phyloP scores from a whole-genome alignment of 108 stramenopile genomes.

The Skeletonema marinoi region DNA sequence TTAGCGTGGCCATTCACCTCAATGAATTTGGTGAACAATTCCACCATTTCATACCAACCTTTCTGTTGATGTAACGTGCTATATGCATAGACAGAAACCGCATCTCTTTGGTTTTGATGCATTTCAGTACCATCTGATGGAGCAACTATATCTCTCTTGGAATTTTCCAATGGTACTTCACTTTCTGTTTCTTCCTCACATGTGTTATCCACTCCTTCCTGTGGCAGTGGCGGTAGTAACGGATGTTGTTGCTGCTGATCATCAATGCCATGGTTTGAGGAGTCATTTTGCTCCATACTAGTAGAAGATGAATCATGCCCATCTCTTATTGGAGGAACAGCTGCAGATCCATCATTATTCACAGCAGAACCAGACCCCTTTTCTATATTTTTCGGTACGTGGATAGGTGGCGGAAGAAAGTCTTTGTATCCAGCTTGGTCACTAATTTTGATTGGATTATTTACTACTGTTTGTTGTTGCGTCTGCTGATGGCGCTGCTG shows the following conservation, averaged over 20 bases:
- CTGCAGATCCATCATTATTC: background rate
- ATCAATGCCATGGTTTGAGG: background rate
- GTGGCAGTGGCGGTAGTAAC: background rate
- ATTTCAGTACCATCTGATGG: background rate
- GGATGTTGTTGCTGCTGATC: background rate
- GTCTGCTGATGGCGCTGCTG: background rate
- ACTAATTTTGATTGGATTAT: background rate
- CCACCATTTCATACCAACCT: conserved; percentile 13
- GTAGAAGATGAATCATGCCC: background rate
- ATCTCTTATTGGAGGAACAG: background rate
- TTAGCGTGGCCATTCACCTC: background rate
- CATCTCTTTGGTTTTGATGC: background rate
- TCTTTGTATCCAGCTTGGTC: background rate
- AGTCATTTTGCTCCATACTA: background rate
- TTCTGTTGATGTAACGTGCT: conserved; percentile 2
- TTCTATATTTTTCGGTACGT: background rate
- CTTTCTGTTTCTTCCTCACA: background rate
- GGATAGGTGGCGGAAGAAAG: background rate
- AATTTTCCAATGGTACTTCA: background rate
- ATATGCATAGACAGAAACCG: background rate
- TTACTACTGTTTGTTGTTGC: background rate
- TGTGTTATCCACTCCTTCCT: background rate
- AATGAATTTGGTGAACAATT: conserved; percentile 1
- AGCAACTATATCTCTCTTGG: background rate
- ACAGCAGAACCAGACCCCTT: background rate